Evolutionary conservation across 768 basidiomycete species (phyloP).

Genomic region (Suillus subalutaceus): DNA sequence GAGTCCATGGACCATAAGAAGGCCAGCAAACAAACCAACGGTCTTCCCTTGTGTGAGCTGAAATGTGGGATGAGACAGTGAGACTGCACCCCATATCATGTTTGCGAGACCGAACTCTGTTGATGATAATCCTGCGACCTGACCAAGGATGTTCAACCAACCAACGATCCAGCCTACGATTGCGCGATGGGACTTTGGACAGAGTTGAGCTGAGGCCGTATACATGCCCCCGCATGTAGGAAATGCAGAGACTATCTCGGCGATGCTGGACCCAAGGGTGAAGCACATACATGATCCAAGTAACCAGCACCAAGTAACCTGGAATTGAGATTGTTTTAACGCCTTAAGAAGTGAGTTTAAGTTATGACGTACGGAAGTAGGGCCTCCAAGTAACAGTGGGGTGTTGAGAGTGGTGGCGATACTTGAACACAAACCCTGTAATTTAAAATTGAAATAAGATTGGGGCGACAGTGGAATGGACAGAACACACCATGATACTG

Average conservation of each 20-base stretch:
- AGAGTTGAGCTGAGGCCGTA: conserved; percentile 74
- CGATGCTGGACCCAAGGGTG: conserved; percentile 71
- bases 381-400: conserved; percentile 68
- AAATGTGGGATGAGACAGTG: conserved; percentile 11
- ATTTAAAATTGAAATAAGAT: conserved; percentile 3
- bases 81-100: conserved; percentile 81
- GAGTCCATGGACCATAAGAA: conserved; percentile 75
- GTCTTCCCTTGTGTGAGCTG: conserved; percentile 54
- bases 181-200: conserved; percentile 62
- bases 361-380: conserved; percentile 54
- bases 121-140: conserved; percentile 83
- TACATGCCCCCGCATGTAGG: conserved; percentile 80
- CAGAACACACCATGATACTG: conserved; percentile 64
- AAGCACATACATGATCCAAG: conserved; percentile 74
- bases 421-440: conserved; percentile 70
- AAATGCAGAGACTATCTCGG: conserved; percentile 76
- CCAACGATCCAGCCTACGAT: conserved; percentile 80
- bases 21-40: conserved; percentile 75
- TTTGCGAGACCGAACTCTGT: conserved; percentile 81
- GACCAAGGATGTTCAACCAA: conserved; percentile 84
- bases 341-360: not conserved
- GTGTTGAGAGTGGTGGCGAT: conserved; percentile 82
- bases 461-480: not conserved
- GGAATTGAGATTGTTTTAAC: conserved; percentile 3
- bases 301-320: conserved; percentile 78